Conservation (phyloP, 495 filamentous ascomycete species). For the Cladorrhinum samala region DNA sequence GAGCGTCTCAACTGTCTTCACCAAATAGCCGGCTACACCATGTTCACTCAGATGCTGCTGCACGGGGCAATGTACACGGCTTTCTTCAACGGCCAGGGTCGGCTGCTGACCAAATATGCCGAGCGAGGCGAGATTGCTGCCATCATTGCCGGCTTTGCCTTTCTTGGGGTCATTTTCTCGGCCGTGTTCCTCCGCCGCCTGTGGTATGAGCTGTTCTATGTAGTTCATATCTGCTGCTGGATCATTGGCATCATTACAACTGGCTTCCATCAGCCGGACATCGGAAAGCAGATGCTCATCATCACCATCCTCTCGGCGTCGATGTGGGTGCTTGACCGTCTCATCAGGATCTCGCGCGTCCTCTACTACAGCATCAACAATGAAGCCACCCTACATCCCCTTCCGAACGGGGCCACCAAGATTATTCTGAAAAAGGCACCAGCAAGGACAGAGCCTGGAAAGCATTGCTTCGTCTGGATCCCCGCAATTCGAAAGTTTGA, state of each 20-base stretch:
- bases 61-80: conserved; percentile 41
- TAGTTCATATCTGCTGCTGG: conserved; percentile 48
- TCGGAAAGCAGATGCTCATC: conserved; percentile 34
- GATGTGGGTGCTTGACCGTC: conserved; percentile 48
- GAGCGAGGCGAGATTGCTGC: conserved; percentile 31
- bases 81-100: conserved; percentile 28
- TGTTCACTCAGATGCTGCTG: conserved; percentile 37
- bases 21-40: conserved; percentile 51
- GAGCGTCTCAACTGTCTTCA: conserved; percentile 57
- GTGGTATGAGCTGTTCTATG: conserved; percentile 55
- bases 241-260: conserved; percentile 44
- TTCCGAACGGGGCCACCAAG: conserved; percentile 51
- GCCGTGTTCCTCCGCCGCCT: conserved; percentile 40
- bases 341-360: conserved; percentile 42
- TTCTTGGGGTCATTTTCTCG: conserved; percentile 37
- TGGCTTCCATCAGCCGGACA: conserved; percentile 48
- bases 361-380: conserved; percentile 50
- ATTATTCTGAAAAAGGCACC: conserved; percentile 46
- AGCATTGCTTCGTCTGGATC: conserved; percentile 57
- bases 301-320: conserved; percentile 40
- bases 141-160: conserved; percentile 43
- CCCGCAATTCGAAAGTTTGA: conserved; percentile 51
- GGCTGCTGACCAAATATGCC: conserved; percentile 16
- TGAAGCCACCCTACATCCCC: conserved; percentile 46
- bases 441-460: conserved; percentile 43